A percentile compares a stretch with the other conserved stretches of the same genome.
phyloP scores from a whole-genome alignment of 768 basidiomycete species.

The Boletellus sp. region DNA sequence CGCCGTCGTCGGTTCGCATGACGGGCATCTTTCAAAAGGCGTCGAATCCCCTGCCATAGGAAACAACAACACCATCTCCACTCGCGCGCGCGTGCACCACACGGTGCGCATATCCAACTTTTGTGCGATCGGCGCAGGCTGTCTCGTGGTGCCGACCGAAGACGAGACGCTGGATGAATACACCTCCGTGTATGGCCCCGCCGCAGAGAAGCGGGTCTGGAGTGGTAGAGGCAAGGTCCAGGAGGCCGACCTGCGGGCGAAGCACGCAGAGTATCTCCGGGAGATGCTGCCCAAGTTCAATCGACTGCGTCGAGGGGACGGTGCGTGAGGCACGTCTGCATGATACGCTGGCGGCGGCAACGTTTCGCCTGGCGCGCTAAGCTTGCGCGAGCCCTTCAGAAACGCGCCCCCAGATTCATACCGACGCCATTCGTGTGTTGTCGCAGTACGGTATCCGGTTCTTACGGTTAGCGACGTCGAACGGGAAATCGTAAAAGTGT shows the following conservation, averaged over 20 bases:
- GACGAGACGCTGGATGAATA: constrained; percentile 79
- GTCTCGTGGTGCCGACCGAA: constrained; percentile 73
- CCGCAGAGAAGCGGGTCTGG: constrained; percentile 74
- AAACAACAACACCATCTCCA: constrained; percentile 80
- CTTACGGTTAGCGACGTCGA: not conserved
- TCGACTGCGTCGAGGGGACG: constrained; percentile 59
- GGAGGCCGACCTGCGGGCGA: constrained; percentile 76
- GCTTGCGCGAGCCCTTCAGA: too few species aligned
- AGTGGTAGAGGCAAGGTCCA: constrained; percentile 82
- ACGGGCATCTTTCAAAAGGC: constrained; percentile 43
- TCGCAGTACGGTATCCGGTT: too few species aligned
- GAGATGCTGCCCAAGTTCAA: constrained; percentile 94
- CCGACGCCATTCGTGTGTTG: too few species aligned
- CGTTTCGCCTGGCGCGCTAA: too few species aligned
- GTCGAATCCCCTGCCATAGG: constrained; percentile 86
- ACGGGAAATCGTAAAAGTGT: not conserved
- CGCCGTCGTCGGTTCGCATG: not conserved
- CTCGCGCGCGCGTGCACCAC: constrained; percentile 79
- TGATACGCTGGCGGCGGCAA: too few species aligned
- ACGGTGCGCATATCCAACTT: constrained; percentile 74
- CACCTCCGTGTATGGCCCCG: constrained; percentile 79
- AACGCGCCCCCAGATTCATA: too few species aligned
- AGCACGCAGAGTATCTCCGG: constrained; percentile 87
- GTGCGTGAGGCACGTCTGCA: constrained; percentile 31
- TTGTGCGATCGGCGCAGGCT: constrained; percentile 81